phyloP scores from a whole-genome alignment of 306 rosid species.

The Comarum palustre region DNA sequence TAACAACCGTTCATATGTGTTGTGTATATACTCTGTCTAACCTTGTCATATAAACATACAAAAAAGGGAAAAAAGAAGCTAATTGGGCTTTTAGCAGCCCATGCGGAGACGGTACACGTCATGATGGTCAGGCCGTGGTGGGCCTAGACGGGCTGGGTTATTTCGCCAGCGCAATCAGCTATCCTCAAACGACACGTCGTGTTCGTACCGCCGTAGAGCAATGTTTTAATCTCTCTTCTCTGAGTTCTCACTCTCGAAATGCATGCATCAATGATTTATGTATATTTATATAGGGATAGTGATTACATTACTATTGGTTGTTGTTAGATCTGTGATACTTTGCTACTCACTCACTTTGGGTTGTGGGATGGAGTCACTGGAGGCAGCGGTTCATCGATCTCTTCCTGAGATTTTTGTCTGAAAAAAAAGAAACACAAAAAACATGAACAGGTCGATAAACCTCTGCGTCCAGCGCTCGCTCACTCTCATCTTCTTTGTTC shows the following conservation, averaged over 20 bases:
- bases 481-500: slow-evolving; percentile 21
- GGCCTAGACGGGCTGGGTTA: neutral
- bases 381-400: slow-evolving; percentile 99
- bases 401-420: slow-evolving; percentile 74
- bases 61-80: too few relatives aligned
- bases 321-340: neutral
- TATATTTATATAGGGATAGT: neutral
- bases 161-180: neutral
- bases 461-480: slow-evolving; percentile 99
- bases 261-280: neutral
- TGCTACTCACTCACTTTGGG: neutral
- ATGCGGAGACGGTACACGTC: too few relatives aligned
- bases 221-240: slow-evolving; percentile 30
- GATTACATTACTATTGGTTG: neutral
- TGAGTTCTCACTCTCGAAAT: slow-evolving; percentile 13
- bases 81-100: too few relatives aligned
- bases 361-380: slow-evolving; percentile 74
- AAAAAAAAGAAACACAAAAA: slow-evolving; percentile 36
- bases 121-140: too few relatives aligned
- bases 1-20: too few relatives aligned
- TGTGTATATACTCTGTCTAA: too few relatives aligned
- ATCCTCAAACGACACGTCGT: neutral
- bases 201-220: neutral
- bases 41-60: too few relatives aligned
- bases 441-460: slow-evolving; percentile 99